Percentiles rank a stretch among this genome's conserved stretches.
Conservation (phyloP, 225 moss, liverwort and hornwort genomes). For the Bryoerythrophyllum caledonicum region DNA sequence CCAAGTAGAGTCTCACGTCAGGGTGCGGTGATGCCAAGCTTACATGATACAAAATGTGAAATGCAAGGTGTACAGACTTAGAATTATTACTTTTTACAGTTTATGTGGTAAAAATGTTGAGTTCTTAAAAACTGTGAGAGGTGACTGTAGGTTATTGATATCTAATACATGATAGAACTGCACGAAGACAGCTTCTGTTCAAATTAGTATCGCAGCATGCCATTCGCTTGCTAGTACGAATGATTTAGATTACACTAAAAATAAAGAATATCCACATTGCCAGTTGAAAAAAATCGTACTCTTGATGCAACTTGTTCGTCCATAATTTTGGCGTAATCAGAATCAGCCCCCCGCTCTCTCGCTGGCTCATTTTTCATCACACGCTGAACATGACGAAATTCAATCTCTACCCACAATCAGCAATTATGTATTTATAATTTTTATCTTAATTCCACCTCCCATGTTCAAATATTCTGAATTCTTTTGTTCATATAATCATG, state of each 20-base stretch:
- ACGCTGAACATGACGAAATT: conserved; percentile 55
- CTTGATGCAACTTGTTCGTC: conserved; percentile 57
- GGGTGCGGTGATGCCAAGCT: conserved; percentile 3
- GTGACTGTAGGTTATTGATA: background rate
- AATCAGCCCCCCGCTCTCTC: conserved; percentile 55
- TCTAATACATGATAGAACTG: conserved; percentile 8
- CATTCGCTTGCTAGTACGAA: conserved; percentile 6
- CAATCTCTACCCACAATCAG: conserved; percentile 43
- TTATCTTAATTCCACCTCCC: background rate
- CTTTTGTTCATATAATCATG: background rate
- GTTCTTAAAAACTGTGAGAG: conserved; percentile 4
- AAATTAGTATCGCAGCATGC: conserved; percentile 8
- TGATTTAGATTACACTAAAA: conserved; percentile 4
- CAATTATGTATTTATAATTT: conserved; percentile 9
- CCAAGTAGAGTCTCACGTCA: conserved; percentile 17
- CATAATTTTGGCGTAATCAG: conserved; percentile 41
- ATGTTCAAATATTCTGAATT: conserved; percentile 6
- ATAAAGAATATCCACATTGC: conserved; percentile 16
- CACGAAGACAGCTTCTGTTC: conserved; percentile 11
- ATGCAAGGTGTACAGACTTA: background rate
- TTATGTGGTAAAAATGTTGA: background rate
- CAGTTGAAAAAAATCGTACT: conserved; percentile 49
- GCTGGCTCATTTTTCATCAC: conserved; percentile 59
- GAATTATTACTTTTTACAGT: conserved; percentile 3
- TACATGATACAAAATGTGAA: background rate